Conservation (phyloP, 768 basidiomycete genomes). For the Tricholoma furcatifolium region DNA sequence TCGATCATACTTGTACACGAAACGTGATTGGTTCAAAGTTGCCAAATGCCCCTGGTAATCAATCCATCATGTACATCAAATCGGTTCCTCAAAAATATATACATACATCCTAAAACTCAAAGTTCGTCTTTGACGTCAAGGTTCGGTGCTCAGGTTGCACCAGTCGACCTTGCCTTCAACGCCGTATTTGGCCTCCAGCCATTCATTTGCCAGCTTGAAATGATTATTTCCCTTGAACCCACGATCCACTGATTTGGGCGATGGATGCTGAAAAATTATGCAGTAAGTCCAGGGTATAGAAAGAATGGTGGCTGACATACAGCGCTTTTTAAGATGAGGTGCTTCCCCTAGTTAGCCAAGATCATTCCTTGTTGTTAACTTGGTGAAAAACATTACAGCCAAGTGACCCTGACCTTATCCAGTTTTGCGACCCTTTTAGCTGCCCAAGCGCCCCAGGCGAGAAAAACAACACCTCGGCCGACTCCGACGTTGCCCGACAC, state of each 20-base stretch:
- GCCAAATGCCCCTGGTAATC: constrained; percentile 4
- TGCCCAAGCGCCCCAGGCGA: constrained; percentile 91
- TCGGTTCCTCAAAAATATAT: not conserved
- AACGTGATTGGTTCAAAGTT: constrained; percentile 7
- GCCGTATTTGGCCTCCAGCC: constrained; percentile 82
- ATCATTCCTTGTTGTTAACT: not conserved
- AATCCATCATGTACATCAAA: constrained; percentile 2
- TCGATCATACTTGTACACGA: not conserved
- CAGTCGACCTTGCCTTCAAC: constrained; percentile 69
- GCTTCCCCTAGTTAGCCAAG: constrained; percentile 56
- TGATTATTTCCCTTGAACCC: constrained; percentile 91
- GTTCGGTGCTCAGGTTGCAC: constrained; percentile 42
- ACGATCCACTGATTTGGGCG: constrained; percentile 70
- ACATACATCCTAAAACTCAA: constrained; percentile 14
- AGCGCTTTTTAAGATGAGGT: constrained; percentile 74
- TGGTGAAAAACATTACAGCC: not conserved
- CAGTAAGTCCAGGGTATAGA: constrained; percentile 4
- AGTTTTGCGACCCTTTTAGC: constrained; percentile 78
- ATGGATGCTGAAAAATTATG: constrained; percentile 66
- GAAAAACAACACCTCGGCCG: constrained; percentile 72
- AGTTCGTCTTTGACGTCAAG: constrained; percentile 21
- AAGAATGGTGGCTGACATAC: constrained; percentile 41
- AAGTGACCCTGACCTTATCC: constrained; percentile 50
- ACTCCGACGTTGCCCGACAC: constrained; percentile 42
- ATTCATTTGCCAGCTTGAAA: constrained; percentile 84